A percentile compares a stretch with the other conserved stretches of the same genome.
phyloP scores from a whole-genome alignment of 345 rosid species.

The Excoecaria cochinchinensis region DNA sequence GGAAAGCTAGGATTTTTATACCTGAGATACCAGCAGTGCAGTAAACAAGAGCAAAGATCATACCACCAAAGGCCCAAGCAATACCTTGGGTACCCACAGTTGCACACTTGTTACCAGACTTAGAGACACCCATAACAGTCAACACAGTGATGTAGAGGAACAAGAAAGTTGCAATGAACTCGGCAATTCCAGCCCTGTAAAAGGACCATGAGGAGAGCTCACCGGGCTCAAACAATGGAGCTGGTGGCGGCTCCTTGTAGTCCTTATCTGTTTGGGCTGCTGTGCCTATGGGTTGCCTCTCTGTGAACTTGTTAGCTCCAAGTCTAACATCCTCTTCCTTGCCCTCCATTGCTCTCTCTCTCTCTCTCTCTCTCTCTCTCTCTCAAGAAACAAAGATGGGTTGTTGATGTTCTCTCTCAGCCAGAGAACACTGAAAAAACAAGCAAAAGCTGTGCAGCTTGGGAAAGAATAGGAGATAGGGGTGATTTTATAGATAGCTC shows the following conservation, averaged over 20 bases:
- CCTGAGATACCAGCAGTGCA: slow-evolving; percentile 34
- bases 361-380: not conserved
- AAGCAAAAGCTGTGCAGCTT: not conserved
- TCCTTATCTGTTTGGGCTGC: slow-evolving; percentile 33
- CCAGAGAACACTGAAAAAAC: not conserved
- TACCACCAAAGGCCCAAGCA: slow-evolving; percentile 38
- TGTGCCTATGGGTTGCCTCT: slow-evolving; percentile 31
- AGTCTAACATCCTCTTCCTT: slow-evolving; percentile 32
- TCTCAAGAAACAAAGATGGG: not conserved
- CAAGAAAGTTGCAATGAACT: slow-evolving; percentile 30
- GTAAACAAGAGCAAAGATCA: slow-evolving; percentile 36
- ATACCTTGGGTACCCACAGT: slow-evolving; percentile 31
- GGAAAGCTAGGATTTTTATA: not conserved
- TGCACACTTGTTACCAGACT: slow-evolving; percentile 11
- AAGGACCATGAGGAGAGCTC: slow-evolving; percentile 31
- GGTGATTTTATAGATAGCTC: slow-evolving; percentile 33
- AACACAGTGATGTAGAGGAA: slow-evolving; percentile 28
- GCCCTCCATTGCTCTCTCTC: slow-evolving; percentile 20
- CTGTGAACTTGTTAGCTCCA: slow-evolving; percentile 31
- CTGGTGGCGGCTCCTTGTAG: slow-evolving; percentile 33
- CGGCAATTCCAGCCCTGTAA: slow-evolving; percentile 33
- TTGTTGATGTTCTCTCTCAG: not conserved
- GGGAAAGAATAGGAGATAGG: not conserved
- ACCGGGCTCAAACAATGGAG: slow-evolving; percentile 33
- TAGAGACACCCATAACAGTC: slow-evolving; percentile 28